Conservation (phyloP, 306 rosid genomes). For the Mimosa pudica region DNA sequence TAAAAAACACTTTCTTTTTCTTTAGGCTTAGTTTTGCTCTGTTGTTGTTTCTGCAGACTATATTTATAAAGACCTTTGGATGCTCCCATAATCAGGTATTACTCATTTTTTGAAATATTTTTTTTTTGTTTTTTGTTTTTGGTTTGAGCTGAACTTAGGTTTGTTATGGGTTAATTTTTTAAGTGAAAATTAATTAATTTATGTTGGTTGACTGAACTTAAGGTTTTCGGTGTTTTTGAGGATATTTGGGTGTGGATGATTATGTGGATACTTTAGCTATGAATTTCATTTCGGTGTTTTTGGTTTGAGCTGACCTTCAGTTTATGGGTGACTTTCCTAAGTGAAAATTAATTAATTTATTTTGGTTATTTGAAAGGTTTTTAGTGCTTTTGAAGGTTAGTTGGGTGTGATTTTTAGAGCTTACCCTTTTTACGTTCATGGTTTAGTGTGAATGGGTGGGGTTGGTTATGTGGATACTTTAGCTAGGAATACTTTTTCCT, state of each 20-base stretch:
- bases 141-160: not conserved
- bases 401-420: not conserved
- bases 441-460: not conserved
- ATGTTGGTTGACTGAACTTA: not conserved
- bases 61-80: conserved; percentile 87
- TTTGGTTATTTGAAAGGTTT: not conserved
- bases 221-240: not conserved
- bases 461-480: not conserved
- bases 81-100: conserved; percentile 90
- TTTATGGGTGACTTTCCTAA: not conserved
- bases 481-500: not conserved
- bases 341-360: not conserved
- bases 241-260: not conserved
- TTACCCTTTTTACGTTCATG: not conserved
- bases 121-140: too few species aligned
- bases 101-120: not conserved
- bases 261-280: not conserved
- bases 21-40: not conserved
- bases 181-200: not conserved
- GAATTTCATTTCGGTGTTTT: not conserved
- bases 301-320: not conserved
- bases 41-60: conserved; percentile 52
- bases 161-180: not conserved
- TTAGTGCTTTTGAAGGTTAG: not conserved
- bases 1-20: not conserved